Base-by-base conservation (phyloP, 1,284 basidiomycete genomes). In the Dichomitus squalens region DNA sequence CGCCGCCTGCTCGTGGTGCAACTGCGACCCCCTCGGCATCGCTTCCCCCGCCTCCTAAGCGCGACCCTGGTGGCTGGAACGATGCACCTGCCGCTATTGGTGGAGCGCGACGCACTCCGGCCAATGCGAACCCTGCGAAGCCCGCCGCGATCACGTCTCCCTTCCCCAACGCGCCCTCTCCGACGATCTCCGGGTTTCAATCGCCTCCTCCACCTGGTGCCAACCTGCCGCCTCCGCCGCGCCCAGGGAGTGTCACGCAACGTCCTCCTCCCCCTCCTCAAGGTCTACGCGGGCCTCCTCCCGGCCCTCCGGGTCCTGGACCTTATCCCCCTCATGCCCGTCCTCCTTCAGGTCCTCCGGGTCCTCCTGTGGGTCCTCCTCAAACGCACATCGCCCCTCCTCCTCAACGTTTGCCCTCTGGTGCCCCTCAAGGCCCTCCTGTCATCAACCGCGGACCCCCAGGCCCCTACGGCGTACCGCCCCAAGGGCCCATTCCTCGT, bases 31-130 rank as follows among this genome's bases (percentile, higher is more conserved):
- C 70, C 31, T 49, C 56, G 66, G 54, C 68, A 63, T 68, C 59
- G 60, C 66, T 60, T 65, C 47, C 68, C 65, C 58, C 61, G 61
- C 67, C 67, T 29, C 65, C 79, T 23, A 88, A 86, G 64, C 82
- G 84, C 34, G 90, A 90, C 59, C 86, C 88, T 41, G 84, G 86
- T 9, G 93, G 93, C 0, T 98, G 95, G 95, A 98, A 98, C 69
- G 96, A 98, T 68, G 86, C 92, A 0, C 94, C 93, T 2, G 73
- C 76, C 4, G 65, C 83, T 7, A 67, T 81, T 14, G 62, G 76
- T 7, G 70, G 78, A 12, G 44, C 44, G 5, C 76, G 80, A 49
- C 85, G 86, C 51, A 81, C 81, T 1, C 80, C 86, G 1, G 78
- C 79, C 36, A 76, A 82, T 1, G 68, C 79, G 7, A 78, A 72